These are phyloP conservation scores for Heterobasidion irregulare DNA, from an alignment of 1,284 basidiomycete species.

Conservation along the genomic window DNA sequence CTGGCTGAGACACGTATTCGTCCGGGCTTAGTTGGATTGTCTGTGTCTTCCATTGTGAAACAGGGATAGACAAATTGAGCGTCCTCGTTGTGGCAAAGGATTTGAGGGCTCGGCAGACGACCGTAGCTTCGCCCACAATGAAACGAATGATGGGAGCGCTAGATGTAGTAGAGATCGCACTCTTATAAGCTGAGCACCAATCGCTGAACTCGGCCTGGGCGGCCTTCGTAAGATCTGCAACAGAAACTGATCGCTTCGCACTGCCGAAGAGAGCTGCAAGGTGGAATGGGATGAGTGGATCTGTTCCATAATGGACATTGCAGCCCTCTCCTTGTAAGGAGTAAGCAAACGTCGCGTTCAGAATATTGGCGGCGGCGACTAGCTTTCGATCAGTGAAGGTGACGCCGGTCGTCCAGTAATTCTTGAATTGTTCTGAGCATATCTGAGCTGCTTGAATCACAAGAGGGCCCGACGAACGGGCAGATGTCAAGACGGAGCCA, in stretches of 20 bases:
- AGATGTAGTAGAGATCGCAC: not conserved
- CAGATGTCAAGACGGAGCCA: not conserved
- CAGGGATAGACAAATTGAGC: constrained; percentile 15
- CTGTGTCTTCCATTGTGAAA: constrained; percentile 15
- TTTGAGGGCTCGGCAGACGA: constrained; percentile 23
- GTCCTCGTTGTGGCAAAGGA: constrained; percentile 11
- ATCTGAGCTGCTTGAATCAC: constrained; percentile 18
- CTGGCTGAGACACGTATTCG: constrained; percentile 3
- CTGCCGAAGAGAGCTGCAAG: constrained; percentile 26
- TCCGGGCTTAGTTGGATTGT: constrained; percentile 1
- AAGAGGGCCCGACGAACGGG: constrained; percentile 33
- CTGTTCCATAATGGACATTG: constrained; percentile 36
- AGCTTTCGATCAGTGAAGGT: constrained; percentile 23
- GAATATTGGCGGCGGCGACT: constrained; percentile 18
- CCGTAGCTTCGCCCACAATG: constrained; percentile 26
- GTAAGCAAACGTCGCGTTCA: constrained; percentile 43
- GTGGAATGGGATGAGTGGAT: constrained; percentile 40
- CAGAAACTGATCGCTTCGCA: not conserved
- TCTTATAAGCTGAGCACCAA: constrained; percentile 28
- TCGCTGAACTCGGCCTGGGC: constrained; percentile 19
- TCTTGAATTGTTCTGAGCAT: not conserved
- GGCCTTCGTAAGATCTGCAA: not conserved
- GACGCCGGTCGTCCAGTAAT: constrained; percentile 36
- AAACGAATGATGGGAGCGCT: constrained; percentile 22
- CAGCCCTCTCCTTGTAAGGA: constrained; percentile 31